Evolutionary conservation across 345 rosid species (phyloP).

Genomic region (Aquilaria malaccensis): DNA sequence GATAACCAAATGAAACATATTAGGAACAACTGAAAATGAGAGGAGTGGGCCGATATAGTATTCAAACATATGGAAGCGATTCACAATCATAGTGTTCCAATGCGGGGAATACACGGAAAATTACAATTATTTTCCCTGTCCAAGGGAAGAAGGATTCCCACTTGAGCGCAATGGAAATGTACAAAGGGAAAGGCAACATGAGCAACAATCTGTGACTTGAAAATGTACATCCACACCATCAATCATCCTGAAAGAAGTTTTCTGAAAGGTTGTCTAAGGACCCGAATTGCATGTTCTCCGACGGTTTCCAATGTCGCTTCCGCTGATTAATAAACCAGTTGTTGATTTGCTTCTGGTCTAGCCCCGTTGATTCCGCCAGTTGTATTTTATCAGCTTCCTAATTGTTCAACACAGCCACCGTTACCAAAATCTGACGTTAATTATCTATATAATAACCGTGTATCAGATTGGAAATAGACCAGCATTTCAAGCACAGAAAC

Average conservation of each 20-base stretch:
- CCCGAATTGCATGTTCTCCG: constrained; percentile 63
- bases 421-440: too few species aligned
- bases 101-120: constrained; percentile 16
- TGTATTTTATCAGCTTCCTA: constrained; percentile 71
- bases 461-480: too few species aligned
- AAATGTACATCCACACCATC: constrained; percentile 18
- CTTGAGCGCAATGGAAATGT: constrained; percentile 7
- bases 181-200: not conserved
- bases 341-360: constrained; percentile 84
- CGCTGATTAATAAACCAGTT: constrained; percentile 92
- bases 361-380: constrained; percentile 64
- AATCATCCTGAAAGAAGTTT: constrained; percentile 49
- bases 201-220: constrained; percentile 1
- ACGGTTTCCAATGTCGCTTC: constrained; percentile 85
- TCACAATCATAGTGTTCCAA: constrained; percentile 6
- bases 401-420: not conserved
- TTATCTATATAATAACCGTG: too few species aligned
- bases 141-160: constrained; percentile 9
- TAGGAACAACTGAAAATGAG: too few species aligned
- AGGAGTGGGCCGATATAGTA: too few species aligned
- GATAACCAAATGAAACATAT: too few species aligned
- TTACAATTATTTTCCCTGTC: constrained; percentile 14
- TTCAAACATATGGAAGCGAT: constrained; percentile 9
- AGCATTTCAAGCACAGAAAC: too few species aligned
- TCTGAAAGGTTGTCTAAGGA: constrained; percentile 53